Base-by-base conservation (phyloP, 352 stramenopile genomes). In the Peronospora farinosa region DNA sequence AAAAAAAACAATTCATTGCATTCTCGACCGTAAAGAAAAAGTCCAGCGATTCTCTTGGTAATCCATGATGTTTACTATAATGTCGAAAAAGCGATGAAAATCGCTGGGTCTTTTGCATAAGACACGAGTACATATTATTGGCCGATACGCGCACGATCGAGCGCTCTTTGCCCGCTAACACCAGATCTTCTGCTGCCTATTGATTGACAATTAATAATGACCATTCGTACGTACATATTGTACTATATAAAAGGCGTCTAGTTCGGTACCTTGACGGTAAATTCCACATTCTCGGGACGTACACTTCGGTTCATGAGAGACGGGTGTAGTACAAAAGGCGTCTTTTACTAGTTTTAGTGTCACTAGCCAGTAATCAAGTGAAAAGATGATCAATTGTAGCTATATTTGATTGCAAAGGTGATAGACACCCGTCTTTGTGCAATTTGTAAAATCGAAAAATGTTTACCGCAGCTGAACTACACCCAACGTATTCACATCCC, bases 81-180 rank as follows among this genome's bases (percentile, higher is more conserved):
- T 98, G 96, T 40, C 95, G 93, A 59, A 98, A 98, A 15, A 98
- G 83, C 47, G 85, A 97, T 23, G 91, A 98, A 66, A 98, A 98
- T 15, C 93, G 86, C 74, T 98, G 96, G 15, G 94, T 97, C 69
- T 98, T 98, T 44, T 98, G 86, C 96, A 98, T 98, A 41, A 98
- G 73, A 58, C 96, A 98, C 62, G 82, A 90, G 65, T 91, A 91
- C 78, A 90, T 88, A 57, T 90, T 91, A 72, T 89, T 93, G 35
- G 79, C 79, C 0, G 82, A 63, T 39, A 91, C 82, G 43, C 82
- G 82, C 51, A 91, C 74, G 53, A 92, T 90, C 21, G 79, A 91
- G 23, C 80, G 78, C 54, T 91, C 79, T 38, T 79, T 86, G 49
- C 82, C 80, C 13, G 72, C 78, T 21, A 91, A 56, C 40, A 90